These are phyloP conservation scores for Leersia perrieri DNA, from an alignment of 176 grass and related monocot genomes.

Conservation along the genomic window DNA sequence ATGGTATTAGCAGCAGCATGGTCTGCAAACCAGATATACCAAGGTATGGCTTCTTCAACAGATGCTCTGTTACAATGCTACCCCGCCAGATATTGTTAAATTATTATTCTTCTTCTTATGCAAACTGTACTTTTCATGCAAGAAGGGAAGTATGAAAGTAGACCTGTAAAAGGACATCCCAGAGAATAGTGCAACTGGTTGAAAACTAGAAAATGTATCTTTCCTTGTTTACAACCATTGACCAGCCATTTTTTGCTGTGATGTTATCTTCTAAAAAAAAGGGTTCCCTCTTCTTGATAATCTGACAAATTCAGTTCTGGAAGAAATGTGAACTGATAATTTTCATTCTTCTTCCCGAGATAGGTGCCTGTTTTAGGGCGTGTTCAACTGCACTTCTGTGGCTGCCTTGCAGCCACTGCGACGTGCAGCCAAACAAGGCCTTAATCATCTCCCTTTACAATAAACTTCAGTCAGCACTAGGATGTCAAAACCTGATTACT, in stretches of 20 bases:
- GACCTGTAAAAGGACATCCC: not conserved
- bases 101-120: constrained; percentile 24
- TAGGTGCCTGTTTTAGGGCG: constrained; percentile 14
- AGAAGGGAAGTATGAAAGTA: not conserved
- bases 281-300: not conserved
- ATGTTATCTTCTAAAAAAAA: constrained; percentile 16
- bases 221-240: constrained; percentile 21
- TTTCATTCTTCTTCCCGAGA: constrained; percentile 4
- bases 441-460: not conserved
- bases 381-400: no score
- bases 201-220: not conserved
- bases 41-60: constrained; percentile 46
- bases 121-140: not conserved
- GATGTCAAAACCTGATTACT: constrained; percentile 16
- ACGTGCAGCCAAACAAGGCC: no score
- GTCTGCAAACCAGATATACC: constrained; percentile 56
- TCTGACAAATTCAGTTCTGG: constrained; percentile 25
- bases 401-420: no score
- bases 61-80: not conserved
- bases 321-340: not conserved
- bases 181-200: not conserved
- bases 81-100: not conserved
- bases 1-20: constrained; percentile 69
- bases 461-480: constrained; percentile 1
- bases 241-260: not conserved